Conservation (phyloP, 1,139 yeast genomes). For the Magnusiomyces fungicola region DNA sequence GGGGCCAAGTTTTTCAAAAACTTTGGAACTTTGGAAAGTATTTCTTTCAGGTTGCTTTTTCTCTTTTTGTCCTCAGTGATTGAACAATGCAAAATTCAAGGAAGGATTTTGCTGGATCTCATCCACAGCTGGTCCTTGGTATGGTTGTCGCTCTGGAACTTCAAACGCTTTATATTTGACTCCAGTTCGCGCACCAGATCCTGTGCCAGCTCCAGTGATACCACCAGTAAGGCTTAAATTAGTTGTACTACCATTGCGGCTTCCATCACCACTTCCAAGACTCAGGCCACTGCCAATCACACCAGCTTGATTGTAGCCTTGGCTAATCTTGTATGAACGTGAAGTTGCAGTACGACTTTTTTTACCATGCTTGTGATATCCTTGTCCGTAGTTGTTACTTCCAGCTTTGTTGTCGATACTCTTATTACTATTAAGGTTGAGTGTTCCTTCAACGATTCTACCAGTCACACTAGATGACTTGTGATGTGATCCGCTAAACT, state of each 20-base stretch:
- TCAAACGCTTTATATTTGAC: constrained; percentile 18
- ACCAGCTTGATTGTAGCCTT: not conserved
- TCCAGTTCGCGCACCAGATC: not conserved
- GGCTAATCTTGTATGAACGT: not conserved
- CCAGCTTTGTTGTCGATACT: not conserved
- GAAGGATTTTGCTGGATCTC: not conserved
- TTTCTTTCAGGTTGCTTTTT: not conserved
- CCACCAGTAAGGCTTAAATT: too few relatives aligned
- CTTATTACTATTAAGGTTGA: too few relatives aligned
- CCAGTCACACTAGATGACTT: constrained; percentile 27
- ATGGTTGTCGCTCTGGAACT: constrained; percentile 29
- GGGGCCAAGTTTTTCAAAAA: not conserved
- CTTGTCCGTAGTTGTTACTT: not conserved
- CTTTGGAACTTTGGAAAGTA: not conserved
- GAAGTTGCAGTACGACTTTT: constrained; percentile 4
- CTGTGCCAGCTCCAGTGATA: not conserved
- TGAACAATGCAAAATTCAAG: not conserved
- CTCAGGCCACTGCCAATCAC: not conserved
- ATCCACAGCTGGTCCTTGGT: constrained; percentile 31
- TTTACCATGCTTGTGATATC: not conserved
- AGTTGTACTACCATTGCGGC: not conserved
- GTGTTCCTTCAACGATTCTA: not conserved
- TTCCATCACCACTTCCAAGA: not conserved
- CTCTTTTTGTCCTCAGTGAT: not conserved
- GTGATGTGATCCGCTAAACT: constrained; percentile 25